Evolutionary conservation across 768 basidiomycete species (phyloP), one percentile per base, ranked within the genome.

Genomic region (Neoboletus brunneissimus): DNA sequence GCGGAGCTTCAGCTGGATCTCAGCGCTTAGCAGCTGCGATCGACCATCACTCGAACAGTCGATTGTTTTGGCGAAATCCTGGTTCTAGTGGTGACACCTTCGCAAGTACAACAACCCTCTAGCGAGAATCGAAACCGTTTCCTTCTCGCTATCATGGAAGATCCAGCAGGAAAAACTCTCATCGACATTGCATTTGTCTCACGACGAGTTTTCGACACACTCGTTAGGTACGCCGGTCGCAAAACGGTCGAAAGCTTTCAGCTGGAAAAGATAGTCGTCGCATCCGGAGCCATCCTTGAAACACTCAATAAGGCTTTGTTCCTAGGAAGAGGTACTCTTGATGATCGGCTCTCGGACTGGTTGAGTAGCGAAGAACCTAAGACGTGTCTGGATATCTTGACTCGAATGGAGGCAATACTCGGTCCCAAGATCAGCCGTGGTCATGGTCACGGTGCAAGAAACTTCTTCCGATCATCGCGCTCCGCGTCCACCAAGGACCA

Each of bases 261-360:
- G 45, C 27, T 58, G 16, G 42, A 53, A 25, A 59, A 35, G 37
- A 43, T 54, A 20, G 16, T 50, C 16, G 57, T 64, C 22, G 49
- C 40, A 11, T 51, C 62, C 3, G 22, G 46, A 3, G 23, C 46
- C 4, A 23, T 51, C 31, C 38, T 64, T 20, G 62, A 55, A n/a
- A 42, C 54, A 0, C 48, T 54, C 5, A 60, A 54, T 27, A 45
- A 34, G 25, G 12, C 59, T 0, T 27, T 58, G 15, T 0, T 54
- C n/a, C 31, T 38, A 13, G n/a, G n/a, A 7, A 35, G 11, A 1
- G 25, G 32, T 16, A 18, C 1, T 4, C 10, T 62, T 29, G 62
- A 64, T 1, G 51, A 43, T 22, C 37, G 62, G 2, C 54, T 65
- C 3, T 4, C 3, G 1, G 55, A 64, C 16, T 64, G 63, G 58